Evolutionary conservation across 2,329 filamentous ascomycete genomes (phyloP), one percentile per base, ranked within the genome.

Genomic region (Pseudocercospora fijiensis): DNA sequence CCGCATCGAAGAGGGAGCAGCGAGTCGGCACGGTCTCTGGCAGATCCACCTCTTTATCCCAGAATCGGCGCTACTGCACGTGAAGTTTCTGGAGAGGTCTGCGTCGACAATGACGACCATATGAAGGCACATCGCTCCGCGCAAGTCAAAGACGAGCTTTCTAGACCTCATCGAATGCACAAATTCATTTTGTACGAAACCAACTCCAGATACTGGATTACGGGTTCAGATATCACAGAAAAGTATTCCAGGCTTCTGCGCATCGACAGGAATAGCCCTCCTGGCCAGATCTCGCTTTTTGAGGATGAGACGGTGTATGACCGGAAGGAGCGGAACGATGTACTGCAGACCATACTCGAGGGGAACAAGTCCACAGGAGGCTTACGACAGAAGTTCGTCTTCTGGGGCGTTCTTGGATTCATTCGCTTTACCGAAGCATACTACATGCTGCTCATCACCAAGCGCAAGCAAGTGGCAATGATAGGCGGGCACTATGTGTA

Each of bases 111-210:
- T 27, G 53, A 67, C 16, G 60, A 65, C 24, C 69, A 73, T 51
- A 55, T 73, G 56, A 69, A 63, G 41, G 63, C 64, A 41, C 33
- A 67, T n/a, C 43, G 58, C n/a, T 45, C 58, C 30, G 51, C 57
- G 11, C 62, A 65, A 30, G 65, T 70, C 24, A 64, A 57, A 27
- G 65, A 67, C 24, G 62, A 64, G 13, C 61, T 66, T 8, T 63
- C 61, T 6, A 58, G 62, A 24, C 69, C 70, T 4, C 73, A 74
- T 65, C 69, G 75, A 13, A 96, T 99, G 92, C 92, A 97, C 81
- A 96, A 95, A 73, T 98, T 96, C 78, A 95, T 91, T n/a, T 81
- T 99, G 22, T 98, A 99, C 78, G 95, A 99, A 80, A 99, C 95
- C 2, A 90, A 91, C 11, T 92, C 89, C 61, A 86, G 92, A 58